A percentile compares a stretch with the other conserved stretches of the same genome.
These are phyloP conservation scores for Chrysoporthe puriensis DNA, from an alignment of 2,329 filamentous ascomycete genomes.

Conservation along the genomic window DNA sequence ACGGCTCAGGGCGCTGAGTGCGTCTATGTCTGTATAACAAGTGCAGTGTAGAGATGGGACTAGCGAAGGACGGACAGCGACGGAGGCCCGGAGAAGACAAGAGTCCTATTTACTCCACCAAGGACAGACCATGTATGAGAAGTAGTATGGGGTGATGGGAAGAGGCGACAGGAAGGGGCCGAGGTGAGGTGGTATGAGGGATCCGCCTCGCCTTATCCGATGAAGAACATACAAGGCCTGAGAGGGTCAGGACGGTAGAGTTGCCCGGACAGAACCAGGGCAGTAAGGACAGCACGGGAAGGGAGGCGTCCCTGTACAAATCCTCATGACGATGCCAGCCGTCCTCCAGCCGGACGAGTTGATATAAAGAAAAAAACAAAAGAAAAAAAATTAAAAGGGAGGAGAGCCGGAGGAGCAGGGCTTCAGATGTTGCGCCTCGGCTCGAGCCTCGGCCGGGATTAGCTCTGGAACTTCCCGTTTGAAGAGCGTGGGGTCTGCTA, in stretches of 20 bases:
- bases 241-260: too few species aligned
- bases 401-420: neutral
- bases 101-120: neutral
- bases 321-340: neutral
- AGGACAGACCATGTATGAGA: neutral
- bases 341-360: too few species aligned
- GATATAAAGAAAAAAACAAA: too few species aligned
- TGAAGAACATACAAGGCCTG: neutral
- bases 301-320: too few species aligned
- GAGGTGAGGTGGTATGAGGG: conserved; percentile 1
- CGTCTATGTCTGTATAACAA: neutral
- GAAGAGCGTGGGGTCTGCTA: conserved; percentile 1
- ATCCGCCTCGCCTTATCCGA: neutral
- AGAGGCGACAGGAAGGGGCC: neutral
- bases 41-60: neutral
- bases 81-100: neutral
- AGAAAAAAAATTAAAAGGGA: neutral
- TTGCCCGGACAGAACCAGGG: neutral
- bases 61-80: neutral
- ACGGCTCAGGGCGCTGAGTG: too few species aligned
- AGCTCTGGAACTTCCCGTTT: conserved; percentile 1
- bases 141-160: neutral
- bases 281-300: too few species aligned
- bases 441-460: neutral
- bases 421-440: conserved; percentile 9